Base-by-base conservation (phyloP, 108 stramenopile genomes). In the Fistulifera pelliculosa region DNA sequence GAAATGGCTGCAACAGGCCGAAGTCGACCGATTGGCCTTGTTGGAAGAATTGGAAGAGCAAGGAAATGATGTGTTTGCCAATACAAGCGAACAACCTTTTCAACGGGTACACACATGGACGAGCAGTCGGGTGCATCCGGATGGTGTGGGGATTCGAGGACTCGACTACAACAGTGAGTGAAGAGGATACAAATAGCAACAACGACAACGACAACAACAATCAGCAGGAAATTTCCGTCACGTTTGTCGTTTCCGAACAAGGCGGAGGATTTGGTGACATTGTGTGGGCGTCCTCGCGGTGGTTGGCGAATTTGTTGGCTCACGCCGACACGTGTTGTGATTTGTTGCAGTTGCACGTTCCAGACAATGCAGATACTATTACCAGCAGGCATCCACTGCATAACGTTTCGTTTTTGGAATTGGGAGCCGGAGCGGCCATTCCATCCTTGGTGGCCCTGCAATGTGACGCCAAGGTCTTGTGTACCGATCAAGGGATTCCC, bases 371-470 rank as follows among this genome's bases (percentile, higher is more conserved):
- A 8, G 3, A n/a, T n/a, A n/a, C n/a, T n/a, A n/a, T n/a, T n/a
- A n/a, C 53, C 52, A 2, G 28, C 6, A 7, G 7, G 3, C 69
- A 70, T 60, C 75, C 75, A 18, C 68, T 76, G 24, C 18, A 41
- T 10, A 60, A 61, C 16, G 12, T 48, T 6, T 24, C 16, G 19
- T 49, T 76, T 49, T 26, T 71, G 35, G 75, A 76, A 61, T 45
- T 76, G 15, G 75, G 75, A 27, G 75, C 75, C 0, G 75, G 70
- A 7, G 70, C 53, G 13, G 76, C 66, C 6, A 47, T 77, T 15
- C 76, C 76, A 0, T 61, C 58, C 39, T 70, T 66, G 68, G 61
- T 62, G 13, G 71, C 76, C 56, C 60, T 73, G 69, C 45, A 55
- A 49, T 73, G 75, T 53, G 75, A 70, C 18, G 75, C 75, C 0